These are phyloP conservation scores for Neurospora sp. DNA, from an alignment of 495 filamentous ascomycete genomes.

Conservation along the genomic window DNA sequence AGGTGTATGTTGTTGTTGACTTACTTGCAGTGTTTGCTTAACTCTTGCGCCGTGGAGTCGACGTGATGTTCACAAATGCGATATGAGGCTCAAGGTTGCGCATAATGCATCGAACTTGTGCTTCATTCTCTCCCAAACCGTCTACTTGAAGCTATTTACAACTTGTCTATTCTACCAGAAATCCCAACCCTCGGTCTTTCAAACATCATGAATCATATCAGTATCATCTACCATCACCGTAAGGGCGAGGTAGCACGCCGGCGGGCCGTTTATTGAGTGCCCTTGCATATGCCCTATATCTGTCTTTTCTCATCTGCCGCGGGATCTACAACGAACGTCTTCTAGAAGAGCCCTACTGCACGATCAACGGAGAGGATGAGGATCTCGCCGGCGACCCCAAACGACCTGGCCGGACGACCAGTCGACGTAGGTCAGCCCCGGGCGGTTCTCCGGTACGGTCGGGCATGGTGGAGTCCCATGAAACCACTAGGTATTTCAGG, in stretches of 20 bases:
- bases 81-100: background rate
- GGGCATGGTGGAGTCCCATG: too few relatives aligned
- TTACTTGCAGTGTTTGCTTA: background rate
- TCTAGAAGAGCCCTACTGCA: background rate
- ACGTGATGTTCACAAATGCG: background rate
- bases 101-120: background rate
- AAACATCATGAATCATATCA: background rate
- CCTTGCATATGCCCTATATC: background rate
- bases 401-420: background rate
- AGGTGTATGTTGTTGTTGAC: background rate
- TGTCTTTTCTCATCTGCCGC: background rate
- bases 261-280: background rate
- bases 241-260: background rate
- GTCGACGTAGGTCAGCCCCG: background rate
- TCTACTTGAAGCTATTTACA: background rate
- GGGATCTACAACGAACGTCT: background rate
- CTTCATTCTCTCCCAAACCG: background rate
- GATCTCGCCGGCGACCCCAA: background rate
- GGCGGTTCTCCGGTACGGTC: background rate
- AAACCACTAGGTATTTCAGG: too few relatives aligned
- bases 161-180: background rate
- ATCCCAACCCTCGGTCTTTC: background rate
- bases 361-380: background rate
- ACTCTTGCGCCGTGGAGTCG: background rate
- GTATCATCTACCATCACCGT: background rate